Evolutionary conservation across 2,329 filamentous ascomycete genomes (phyloP), one percentile per base, ranked within the genome.

Genomic region (Aspergillus alliaceus): DNA sequence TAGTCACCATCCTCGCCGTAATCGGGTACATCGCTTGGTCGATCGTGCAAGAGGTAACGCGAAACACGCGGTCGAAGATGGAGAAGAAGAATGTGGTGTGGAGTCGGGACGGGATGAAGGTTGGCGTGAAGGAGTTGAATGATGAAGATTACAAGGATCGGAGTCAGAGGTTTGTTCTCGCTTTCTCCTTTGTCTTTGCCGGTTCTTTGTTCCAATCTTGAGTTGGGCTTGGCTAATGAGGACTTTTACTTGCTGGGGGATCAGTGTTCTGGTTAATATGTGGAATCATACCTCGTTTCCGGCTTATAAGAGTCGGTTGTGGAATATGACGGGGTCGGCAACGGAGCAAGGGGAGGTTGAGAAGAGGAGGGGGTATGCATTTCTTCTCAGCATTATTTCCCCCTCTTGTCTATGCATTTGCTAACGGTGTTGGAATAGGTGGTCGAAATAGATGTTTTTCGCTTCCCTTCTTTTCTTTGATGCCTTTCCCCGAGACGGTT

Each of bases 81-180:
- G 84, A 87, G 73, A 84, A 84, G 77, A 85, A 85, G 71, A 81
- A 88, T 62, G 79, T 88, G 35, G 72, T 78, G 11, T 82, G 87
- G 67, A 81, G 81, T 2, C 84, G 82, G 66, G 84, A 86, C 44
- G 86, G 85, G 22, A 80, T 85, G 62, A 82, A 82, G 60, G 84
- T 88, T 8, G 82, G 82, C 1, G 80, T 87, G 44, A 85, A 83
- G 71, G 81, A 86, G 64, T 64, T 84, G 11, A 75, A 74, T 25
- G 76, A 80, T 4, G 85, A 88, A 74, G 78, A 83, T 32, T 84
- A 86, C 64, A 79, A 81, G 62, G 85, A 87, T 67, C 79, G 74
- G 69, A 85, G 83, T 47, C 85, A 88, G 72, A 82, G 76, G 79
- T 81, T 63, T 27, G 65, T 64, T 25, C 14, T 25, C 34, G 34